Conservation (phyloP, 2,329 filamentous ascomycete genomes). For the Aureobasidium sp. region DNA sequence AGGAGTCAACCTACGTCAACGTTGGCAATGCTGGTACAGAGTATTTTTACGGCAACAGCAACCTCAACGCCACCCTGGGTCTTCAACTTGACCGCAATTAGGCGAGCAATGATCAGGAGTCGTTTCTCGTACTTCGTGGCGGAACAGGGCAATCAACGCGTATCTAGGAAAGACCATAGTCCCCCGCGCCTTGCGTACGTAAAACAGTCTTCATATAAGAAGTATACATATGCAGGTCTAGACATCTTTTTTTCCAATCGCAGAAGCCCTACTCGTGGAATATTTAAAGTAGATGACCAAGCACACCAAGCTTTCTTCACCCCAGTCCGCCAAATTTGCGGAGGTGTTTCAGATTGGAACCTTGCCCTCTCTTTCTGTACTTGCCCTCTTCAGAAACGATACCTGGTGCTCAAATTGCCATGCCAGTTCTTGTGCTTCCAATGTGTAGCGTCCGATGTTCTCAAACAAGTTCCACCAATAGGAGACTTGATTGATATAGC, state of each 20-base stretch:
- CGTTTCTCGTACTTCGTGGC: not conserved
- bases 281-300: not conserved
- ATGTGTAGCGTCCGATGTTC: not conserved
- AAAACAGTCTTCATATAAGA: not conserved
- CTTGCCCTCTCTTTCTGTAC: not conserved
- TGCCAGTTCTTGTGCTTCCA: not conserved
- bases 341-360: not conserved
- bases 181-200: not conserved
- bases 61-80: constrained; percentile 3
- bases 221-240: too few relatives aligned
- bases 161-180: not conserved
- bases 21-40: constrained; percentile 33
- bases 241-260: too few relatives aligned
- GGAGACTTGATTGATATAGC: not conserved
- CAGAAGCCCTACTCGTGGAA: not conserved
- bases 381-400: not conserved
- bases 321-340: not conserved
- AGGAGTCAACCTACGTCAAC: constrained; percentile 32
- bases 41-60: constrained; percentile 9
- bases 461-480: not conserved
- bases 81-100: constrained; percentile 1
- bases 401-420: not conserved
- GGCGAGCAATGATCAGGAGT: not conserved
- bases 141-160: not conserved
- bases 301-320: not conserved